These are phyloP conservation scores for Metschnikowia arizonensis DNA, from an alignment of 805 yeast genomes.

Conservation along the genomic window DNA sequence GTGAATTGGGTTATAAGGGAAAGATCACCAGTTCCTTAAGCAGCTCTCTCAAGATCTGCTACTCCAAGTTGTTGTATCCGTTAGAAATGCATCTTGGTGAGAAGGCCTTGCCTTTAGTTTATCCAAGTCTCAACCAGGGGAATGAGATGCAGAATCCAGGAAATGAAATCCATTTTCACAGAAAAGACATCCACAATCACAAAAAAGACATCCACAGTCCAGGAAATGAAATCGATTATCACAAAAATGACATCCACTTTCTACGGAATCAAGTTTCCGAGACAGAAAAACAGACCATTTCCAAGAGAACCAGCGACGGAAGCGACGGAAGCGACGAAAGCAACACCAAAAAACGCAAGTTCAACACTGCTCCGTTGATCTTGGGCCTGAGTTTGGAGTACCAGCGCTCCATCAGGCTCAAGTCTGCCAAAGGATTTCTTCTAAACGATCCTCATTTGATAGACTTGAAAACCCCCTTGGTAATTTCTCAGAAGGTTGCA, in stretches of 20 bases:
- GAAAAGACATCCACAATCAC: too few species aligned
- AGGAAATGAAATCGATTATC: too few species aligned
- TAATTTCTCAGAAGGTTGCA: slow-evolving; percentile 7
- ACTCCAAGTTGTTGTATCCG: slow-evolving; percentile 41
- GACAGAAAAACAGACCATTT: not conserved
- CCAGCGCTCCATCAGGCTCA: slow-evolving; percentile 42
- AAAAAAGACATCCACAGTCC: too few species aligned
- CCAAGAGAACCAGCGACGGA: not conserved
- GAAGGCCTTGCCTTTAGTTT: slow-evolving; percentile 5
- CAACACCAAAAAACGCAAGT: slow-evolving; percentile 9
- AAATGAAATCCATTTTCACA: too few species aligned
- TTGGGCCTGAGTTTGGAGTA: slow-evolving; percentile 44
- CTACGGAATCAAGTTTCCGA: too few species aligned
- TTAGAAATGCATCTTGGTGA: slow-evolving; percentile 24
- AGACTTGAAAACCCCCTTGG: slow-evolving; percentile 30
- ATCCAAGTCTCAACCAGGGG: not conserved
- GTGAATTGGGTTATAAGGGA: slow-evolving; percentile 75
- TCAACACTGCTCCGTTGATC: slow-evolving; percentile 32
- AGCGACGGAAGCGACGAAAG: not conserved
- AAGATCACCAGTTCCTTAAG: slow-evolving; percentile 68
- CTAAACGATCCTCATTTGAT: slow-evolving; percentile 48
- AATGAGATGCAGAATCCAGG: too few species aligned
- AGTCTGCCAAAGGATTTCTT: slow-evolving; percentile 49
- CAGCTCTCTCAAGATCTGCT: slow-evolving; percentile 59
- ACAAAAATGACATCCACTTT: too few species aligned